These are phyloP conservation scores for Persicaria tinctoria DNA, from an alignment of 148 eudicot genomes.

Conservation along the genomic window DNA sequence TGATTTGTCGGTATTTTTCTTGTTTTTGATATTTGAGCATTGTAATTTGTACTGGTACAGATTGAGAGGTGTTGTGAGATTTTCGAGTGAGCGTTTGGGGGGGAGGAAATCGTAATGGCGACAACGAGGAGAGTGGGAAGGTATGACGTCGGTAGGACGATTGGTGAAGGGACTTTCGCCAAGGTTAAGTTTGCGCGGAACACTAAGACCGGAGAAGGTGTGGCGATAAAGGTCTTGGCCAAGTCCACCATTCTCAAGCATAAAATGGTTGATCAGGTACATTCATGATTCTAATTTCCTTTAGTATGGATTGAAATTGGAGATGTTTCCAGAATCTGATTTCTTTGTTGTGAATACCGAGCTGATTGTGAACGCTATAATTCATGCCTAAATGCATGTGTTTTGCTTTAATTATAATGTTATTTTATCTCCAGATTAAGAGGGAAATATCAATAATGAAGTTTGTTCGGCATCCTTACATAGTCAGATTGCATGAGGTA, in stretches of 20 bases:
- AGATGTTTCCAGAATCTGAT: neutral
- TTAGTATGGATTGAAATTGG: neutral
- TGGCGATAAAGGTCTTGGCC: slow-evolving; percentile 79
- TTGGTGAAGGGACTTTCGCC: slow-evolving; percentile 36
- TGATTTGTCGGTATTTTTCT: too few relatives aligned
- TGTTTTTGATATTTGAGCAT: too few relatives aligned
- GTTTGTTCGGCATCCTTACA: slow-evolving; percentile 88
- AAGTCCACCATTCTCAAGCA: slow-evolving; percentile 76
- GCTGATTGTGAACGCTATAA: neutral
- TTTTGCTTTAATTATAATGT: slow-evolving; percentile 8
- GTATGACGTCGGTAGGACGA: slow-evolving; percentile 77
- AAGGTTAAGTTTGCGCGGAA: slow-evolving; percentile 65
- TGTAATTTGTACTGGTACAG: too few relatives aligned
- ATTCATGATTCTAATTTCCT: neutral
- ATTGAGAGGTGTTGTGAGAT: too few relatives aligned
- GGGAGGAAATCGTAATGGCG: slow-evolving; percentile 14
- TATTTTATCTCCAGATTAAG: slow-evolving; percentile 58
- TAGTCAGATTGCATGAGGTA: slow-evolving; percentile 88
- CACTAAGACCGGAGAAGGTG: slow-evolving; percentile 62
- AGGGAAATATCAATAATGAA: slow-evolving; percentile 97
- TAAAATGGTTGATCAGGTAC: slow-evolving; percentile 92
- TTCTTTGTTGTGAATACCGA: neutral
- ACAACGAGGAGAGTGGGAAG: slow-evolving; percentile 56
- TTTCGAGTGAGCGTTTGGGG: too few relatives aligned
- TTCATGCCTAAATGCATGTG: neutral